Conservation (phyloP, 2,329 filamentous ascomycete genomes). For the Stagonosporopsis tanaceti region DNA sequence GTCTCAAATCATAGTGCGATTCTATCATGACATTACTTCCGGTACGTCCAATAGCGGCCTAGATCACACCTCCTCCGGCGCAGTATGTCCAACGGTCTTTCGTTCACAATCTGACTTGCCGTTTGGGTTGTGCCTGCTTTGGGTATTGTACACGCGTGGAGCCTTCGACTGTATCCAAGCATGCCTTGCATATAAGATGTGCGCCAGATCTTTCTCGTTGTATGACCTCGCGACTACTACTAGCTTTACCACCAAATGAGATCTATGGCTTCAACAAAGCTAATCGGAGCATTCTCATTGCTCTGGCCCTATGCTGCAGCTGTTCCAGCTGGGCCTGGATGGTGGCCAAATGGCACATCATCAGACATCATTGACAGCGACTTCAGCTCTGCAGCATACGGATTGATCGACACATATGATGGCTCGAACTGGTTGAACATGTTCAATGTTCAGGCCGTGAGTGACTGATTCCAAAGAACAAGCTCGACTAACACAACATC, state of each 20-base stretch:
- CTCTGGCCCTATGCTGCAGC: constrained; percentile 33
- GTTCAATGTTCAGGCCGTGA: constrained; percentile 45
- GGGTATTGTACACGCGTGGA: too few species aligned
- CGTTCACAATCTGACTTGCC: background rate
- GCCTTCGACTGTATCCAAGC: background rate
- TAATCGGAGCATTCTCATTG: constrained; percentile 28
- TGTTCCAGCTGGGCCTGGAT: constrained; percentile 27
- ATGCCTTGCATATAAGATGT: constrained; percentile 2
- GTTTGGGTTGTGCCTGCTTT: too few species aligned
- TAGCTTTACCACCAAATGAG: background rate
- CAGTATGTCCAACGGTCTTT: background rate
- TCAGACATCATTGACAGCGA: constrained; percentile 23
- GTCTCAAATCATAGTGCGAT: background rate
- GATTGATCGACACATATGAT: constrained; percentile 48
- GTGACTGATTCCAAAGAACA: background rate
- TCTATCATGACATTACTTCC: background rate
- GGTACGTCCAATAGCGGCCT: background rate
- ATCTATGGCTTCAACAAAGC: constrained; percentile 28
- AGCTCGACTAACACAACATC: constrained; percentile 7
- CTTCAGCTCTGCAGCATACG: constrained; percentile 32
- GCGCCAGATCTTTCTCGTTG: constrained; percentile 3
- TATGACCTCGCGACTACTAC: background rate
- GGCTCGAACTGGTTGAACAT: constrained; percentile 49
- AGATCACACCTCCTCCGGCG: background rate
- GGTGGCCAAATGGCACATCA: constrained; percentile 33